phyloP scores from a whole-genome alignment of 805 yeast species.

The Nakazawaea peltata region DNA sequence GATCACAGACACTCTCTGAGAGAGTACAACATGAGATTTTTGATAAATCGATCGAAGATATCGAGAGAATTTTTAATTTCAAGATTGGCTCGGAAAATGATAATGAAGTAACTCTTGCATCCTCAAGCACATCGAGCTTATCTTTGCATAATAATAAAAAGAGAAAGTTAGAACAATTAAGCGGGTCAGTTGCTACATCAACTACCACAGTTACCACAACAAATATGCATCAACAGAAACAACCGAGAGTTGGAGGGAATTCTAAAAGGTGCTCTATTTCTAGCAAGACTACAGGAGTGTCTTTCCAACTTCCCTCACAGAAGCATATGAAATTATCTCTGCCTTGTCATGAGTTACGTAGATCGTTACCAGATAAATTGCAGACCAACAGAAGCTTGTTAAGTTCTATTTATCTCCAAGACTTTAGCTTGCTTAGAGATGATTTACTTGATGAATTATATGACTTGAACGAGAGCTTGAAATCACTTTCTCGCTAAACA shows the following conservation, averaged over 20 bases:
- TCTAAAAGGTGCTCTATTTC: background rate
- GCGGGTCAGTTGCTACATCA: background rate
- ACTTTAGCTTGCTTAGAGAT: slow-evolving; percentile 7
- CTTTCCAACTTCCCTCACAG: background rate
- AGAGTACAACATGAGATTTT: slow-evolving; percentile 10
- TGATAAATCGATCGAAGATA: slow-evolving; percentile 10
- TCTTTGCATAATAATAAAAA: background rate
- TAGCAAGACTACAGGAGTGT: background rate
- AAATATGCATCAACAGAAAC: background rate
- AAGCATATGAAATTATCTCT: background rate
- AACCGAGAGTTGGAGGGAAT: background rate
- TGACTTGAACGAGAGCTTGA: slow-evolving; percentile 3
- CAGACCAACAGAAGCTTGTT: background rate
- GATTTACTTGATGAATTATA: slow-evolving; percentile 7
- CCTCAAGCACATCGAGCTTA: background rate
- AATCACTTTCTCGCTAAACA: no score
- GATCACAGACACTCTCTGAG: background rate
- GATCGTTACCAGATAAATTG: background rate
- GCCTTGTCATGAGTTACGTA: background rate
- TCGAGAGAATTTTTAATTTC: slow-evolving; percentile 10
- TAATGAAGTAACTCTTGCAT: slow-evolving; percentile 1
- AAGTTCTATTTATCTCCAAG: slow-evolving; percentile 7
- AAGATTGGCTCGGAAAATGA: no score
- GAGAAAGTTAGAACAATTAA: background rate
- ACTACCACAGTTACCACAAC: background rate